These are phyloP conservation scores for Globisporangium orthogonon DNA, from an alignment of 352 stramenopile species.

Conservation along the genomic window DNA sequence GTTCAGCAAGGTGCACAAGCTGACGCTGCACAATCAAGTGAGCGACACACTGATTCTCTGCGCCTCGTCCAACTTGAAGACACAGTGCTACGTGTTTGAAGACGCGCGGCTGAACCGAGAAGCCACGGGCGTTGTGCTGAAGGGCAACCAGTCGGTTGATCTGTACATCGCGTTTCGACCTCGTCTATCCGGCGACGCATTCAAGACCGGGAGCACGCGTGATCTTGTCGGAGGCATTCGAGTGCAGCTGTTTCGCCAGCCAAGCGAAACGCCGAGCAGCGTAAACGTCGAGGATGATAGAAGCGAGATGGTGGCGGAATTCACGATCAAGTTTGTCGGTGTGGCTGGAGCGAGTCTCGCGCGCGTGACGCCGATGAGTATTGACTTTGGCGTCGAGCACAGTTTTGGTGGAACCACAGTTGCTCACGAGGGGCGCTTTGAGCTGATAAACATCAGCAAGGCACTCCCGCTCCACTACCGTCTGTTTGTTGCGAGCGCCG, in stretches of 20 bases:
- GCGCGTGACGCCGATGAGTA: conserved; percentile 45
- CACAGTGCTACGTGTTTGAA: conserved; percentile 86
- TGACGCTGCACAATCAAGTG: conserved; percentile 80
- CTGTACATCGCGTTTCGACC: conserved; percentile 78
- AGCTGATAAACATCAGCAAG: conserved; percentile 82
- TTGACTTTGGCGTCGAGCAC: conserved; percentile 79
- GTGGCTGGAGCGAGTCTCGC: conserved; percentile 76
- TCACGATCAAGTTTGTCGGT: conserved; percentile 86
- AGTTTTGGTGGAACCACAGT: conserved; percentile 38
- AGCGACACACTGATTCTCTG: conserved; percentile 63
- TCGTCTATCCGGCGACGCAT: conserved; percentile 68
- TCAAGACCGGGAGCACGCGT: conserved; percentile 70
- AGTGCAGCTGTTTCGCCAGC: conserved; percentile 68
- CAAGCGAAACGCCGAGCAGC: neutral
- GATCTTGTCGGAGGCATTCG: conserved; percentile 85
- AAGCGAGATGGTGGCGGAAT: conserved; percentile 74
- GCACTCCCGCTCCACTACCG: conserved; percentile 66
- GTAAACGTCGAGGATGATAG: conserved; percentile 38
- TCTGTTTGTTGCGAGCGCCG: conserved; percentile 56
- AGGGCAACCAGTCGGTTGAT: conserved; percentile 57
- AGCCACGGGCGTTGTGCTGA: conserved; percentile 64
- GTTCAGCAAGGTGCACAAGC: conserved; percentile 85
- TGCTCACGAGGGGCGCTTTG: conserved; percentile 62
- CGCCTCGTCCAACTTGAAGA: conserved; percentile 85
- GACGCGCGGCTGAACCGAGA: conserved; percentile 63